phyloP scores from a whole-genome alignment of 805 yeast genomes.

The Cyberlindnera amylophila region DNA sequence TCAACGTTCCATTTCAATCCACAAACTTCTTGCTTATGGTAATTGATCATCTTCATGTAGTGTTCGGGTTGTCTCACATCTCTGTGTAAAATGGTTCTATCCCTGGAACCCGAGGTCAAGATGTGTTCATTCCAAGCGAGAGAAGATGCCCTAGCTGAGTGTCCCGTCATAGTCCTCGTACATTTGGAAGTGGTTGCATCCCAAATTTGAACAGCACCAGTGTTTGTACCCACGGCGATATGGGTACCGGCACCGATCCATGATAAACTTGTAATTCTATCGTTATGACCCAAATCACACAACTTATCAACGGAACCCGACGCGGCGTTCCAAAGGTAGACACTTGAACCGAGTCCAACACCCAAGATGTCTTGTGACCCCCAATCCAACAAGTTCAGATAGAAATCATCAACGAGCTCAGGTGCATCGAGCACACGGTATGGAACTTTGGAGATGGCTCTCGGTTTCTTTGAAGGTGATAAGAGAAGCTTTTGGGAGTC shows the following conservation, averaged over 20 bases:
- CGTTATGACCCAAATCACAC: conserved; percentile 67
- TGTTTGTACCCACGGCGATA: conserved; percentile 84
- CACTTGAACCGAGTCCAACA: conserved; percentile 85
- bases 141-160: conserved; percentile 77
- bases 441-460: conserved; percentile 82
- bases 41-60: conserved; percentile 62
- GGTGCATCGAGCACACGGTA: conserved; percentile 95
- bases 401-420: conserved; percentile 84
- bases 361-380: conserved; percentile 84
- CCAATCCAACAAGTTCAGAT: conserved; percentile 92
- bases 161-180: conserved; percentile 90
- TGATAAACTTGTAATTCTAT: conserved; percentile 73
- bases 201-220: conserved; percentile 92
- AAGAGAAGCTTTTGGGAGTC: conserved; percentile 78
- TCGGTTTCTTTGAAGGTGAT: conserved; percentile 75
- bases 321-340: conserved; percentile 86
- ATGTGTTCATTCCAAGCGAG: conserved; percentile 94
- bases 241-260: conserved; percentile 97
- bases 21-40: conserved; percentile 92
- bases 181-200: conserved; percentile 81
- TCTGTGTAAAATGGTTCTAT: conserved; percentile 77
- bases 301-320: conserved; percentile 79
- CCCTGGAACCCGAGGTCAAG: conserved; percentile 83
- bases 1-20: conserved; percentile 93
- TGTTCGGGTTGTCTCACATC: conserved; percentile 89